A percentile compares a stretch with the other conserved stretches of the same genome.
phyloP scores from a whole-genome alignment of 1,284 basidiomycete genomes.

The Chalciporus sp. region DNA sequence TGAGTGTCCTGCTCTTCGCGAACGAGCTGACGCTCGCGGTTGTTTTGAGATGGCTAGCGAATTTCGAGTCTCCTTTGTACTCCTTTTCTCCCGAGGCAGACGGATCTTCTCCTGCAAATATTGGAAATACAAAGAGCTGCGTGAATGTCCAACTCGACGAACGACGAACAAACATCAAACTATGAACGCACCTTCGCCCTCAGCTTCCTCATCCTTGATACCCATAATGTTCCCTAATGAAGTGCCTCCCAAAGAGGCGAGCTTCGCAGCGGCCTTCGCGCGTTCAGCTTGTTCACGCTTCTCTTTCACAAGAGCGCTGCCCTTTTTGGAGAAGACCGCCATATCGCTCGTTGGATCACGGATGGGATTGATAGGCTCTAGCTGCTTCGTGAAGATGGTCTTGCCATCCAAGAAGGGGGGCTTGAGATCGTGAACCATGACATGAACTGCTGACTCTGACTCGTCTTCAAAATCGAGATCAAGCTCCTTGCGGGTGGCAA shows the following conservation, averaged over 20 bases:
- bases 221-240: conserved; percentile 97
- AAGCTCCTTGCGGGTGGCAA: conserved; percentile 82
- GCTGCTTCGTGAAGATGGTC: conserved; percentile 94
- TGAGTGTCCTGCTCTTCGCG: conserved; percentile 81
- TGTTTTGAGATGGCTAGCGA: conserved; percentile 87
- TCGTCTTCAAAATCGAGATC: conserved; percentile 95
- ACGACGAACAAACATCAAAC: conserved; percentile 17
- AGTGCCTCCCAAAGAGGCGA: conserved; percentile 91
- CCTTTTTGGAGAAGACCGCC: conserved; percentile 95
- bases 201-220: conserved; percentile 92
- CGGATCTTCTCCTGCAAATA: conserved; percentile 66
- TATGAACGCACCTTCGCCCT: conserved; percentile 71
- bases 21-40: conserved; percentile 82
- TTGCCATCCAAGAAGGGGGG: conserved; percentile 98
- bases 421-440: conserved; percentile 96
- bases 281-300: conserved; percentile 95
- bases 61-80: conserved; percentile 95
- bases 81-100: conserved; percentile 65
- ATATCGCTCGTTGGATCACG: conserved; percentile 93
- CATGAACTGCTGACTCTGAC: conserved; percentile 93
- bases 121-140: conserved; percentile 45
- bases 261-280: conserved; percentile 93
- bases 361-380: conserved; percentile 97
- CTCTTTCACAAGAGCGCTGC: conserved; percentile 90
- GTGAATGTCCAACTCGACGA: conserved; percentile 75